Evolutionary conservation across 768 basidiomycete genomes (phyloP), one percentile per base, ranked within the genome.

Genomic region (Suillus spraguei): DNA sequence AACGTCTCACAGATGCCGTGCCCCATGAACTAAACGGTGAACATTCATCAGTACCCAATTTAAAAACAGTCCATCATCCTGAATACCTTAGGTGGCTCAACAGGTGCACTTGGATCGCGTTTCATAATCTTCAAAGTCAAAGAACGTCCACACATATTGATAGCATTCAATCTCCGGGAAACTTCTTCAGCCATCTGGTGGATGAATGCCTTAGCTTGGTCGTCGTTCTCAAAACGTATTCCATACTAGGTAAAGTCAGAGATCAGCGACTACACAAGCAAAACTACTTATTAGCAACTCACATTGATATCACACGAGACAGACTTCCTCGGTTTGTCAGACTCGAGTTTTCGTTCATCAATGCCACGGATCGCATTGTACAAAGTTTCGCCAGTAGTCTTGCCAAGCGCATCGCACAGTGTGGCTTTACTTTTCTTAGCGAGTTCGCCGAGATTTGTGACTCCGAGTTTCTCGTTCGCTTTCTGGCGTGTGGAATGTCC

Each of bases 231-330:
- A 74, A 99, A 99, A 4, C 97, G 88, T 61, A 99, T 97, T 0
- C 95, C 97, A 73, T 98, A 99, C 95, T 97, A 61, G 5, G 38
- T 13, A 65, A 35, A 60, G 50, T 70, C 47, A 68, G 59, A 36
- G 60, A 10, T 54, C 24, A 59, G 16, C 17, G 44, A 47, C 67
- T 11, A 22, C 36, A 20, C 28, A 10, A 33, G 10, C 28, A 8
- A 59, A 47, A n/a, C 13, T 46, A 39, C 8, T 14, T 20, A 28
- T 20, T 16, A 38, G 10, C 38, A 42, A 8, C 94, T 72, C 68
- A 96, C 95, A 70, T 95, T 99, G 69, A 98, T 92, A 72, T 98
- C 97, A 63, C 93, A 95, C 13, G 92, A 94, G 22, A 99, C 94
- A 7, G 90, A 93, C 74, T 95, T 95, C 68, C 97, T 81, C 58